phyloP scores from a whole-genome alignment of 177 flowering plant species.

The Vitis hybrid region DNA sequence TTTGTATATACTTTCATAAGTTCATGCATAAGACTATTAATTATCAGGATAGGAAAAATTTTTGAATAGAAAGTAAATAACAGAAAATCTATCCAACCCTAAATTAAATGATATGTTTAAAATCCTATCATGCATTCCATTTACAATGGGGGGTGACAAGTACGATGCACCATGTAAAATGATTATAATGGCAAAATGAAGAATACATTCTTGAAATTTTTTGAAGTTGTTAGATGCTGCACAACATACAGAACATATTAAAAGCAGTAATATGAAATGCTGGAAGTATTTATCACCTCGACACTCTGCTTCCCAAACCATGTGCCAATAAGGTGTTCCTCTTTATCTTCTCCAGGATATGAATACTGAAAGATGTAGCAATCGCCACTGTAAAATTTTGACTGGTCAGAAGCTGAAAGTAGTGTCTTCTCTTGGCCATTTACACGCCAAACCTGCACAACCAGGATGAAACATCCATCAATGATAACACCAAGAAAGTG shows the following conservation, averaged over 20 bases:
- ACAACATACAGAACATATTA: neutral
- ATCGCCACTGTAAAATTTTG: slow-evolving; percentile 88
- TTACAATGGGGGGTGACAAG: too few species aligned
- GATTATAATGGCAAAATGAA: too few species aligned
- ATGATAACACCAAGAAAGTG: slow-evolving; percentile 14
- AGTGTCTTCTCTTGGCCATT: slow-evolving; percentile 69
- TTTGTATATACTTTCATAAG: too few species aligned
- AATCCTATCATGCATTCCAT: too few species aligned
- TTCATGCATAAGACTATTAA: too few species aligned
- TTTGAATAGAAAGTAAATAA: too few species aligned
- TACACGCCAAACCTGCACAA: slow-evolving; percentile 89
- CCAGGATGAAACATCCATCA: slow-evolving; percentile 13
- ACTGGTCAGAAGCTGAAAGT: slow-evolving; percentile 62
- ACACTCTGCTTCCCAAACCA: slow-evolving; percentile 94
- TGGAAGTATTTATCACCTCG: slow-evolving; percentile 40
- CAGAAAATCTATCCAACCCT: too few species aligned
- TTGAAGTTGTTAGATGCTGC: neutral
- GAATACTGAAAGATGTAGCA: slow-evolving; percentile 91
- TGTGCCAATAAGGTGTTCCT: slow-evolving; percentile 82
- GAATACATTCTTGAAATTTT: too few species aligned
- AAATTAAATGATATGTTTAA: too few species aligned
- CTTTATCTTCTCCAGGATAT: slow-evolving; percentile 84
- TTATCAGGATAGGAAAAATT: too few species aligned
- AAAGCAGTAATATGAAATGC: neutral
- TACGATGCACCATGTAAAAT: too few species aligned